phyloP scores from a whole-genome alignment of 2,329 filamentous ascomycete genomes.

The Paecilomyces variotii region DNA sequence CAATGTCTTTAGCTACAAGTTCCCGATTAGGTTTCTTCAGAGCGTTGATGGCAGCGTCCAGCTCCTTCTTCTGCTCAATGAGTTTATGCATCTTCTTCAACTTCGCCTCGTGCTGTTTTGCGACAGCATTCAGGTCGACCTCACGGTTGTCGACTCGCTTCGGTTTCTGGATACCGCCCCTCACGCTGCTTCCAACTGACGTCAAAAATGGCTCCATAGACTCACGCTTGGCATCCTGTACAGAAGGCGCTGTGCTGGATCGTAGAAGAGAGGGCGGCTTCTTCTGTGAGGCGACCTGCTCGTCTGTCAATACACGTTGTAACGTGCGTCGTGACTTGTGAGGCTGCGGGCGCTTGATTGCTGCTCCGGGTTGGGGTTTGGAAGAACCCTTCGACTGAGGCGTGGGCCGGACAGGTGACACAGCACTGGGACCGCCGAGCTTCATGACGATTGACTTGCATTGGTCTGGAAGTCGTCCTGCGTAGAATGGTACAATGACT shows the following conservation, averaged over 20 bases:
- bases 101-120: conserved; percentile 38
- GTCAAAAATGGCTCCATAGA: conserved; percentile 33
- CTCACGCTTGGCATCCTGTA: conserved; percentile 33
- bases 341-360: conserved; percentile 19
- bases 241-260: conserved; percentile 34
- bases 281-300: conserved; percentile 24
- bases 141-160: conserved; percentile 41
- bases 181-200: conserved; percentile 25
- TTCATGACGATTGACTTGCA: conserved; percentile 41
- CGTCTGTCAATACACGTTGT: conserved; percentile 40
- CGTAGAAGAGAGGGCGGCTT: conserved; percentile 32
- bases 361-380: conserved; percentile 22
- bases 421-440: conserved; percentile 35
- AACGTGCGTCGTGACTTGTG: conserved; percentile 29
- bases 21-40: conserved; percentile 41
- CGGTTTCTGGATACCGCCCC: conserved; percentile 38
- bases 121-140: conserved; percentile 39
- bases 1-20: conserved; percentile 38
- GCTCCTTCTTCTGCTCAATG: conserved; percentile 40
- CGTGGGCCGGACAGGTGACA: conserved; percentile 28
- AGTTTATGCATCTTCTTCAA: conserved; percentile 38
- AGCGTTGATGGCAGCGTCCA: conserved; percentile 40
- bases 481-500: conserved; percentile 44
- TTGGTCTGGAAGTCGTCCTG: conserved; percentile 38
- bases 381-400: conserved; percentile 21